Evolutionary conservation across 495 filamentous ascomycete genomes (phyloP).

Genomic region (Penicillium silybi): DNA sequence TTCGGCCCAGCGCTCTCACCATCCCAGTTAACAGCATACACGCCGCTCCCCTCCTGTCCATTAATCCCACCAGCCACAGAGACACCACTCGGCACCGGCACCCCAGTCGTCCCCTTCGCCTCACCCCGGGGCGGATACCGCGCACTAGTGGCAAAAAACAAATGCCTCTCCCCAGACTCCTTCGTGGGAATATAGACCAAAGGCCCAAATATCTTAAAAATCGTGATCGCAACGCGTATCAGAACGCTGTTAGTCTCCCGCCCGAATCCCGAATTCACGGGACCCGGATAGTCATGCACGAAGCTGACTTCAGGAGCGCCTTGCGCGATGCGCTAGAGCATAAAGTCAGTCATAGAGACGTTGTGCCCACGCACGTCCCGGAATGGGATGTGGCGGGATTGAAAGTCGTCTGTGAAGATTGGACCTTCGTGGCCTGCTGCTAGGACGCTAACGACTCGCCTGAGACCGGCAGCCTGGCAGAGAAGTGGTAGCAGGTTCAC

Average conservation of each 20-base stretch:
- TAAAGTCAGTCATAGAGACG: constrained; percentile 48
- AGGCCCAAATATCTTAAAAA: constrained; percentile 22
- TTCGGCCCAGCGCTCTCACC: constrained; percentile 33
- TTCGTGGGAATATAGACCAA: constrained; percentile 26
- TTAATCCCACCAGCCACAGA: constrained; percentile 34
- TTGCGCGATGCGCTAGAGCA: constrained; percentile 44
- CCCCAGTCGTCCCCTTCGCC: constrained; percentile 20
- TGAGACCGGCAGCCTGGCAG: constrained; percentile 34
- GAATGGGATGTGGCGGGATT: constrained; percentile 16
- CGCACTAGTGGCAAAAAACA: constrained; percentile 51
- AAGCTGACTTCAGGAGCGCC: constrained; percentile 9
- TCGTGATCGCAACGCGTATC: not conserved
- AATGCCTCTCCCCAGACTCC: constrained; percentile 53
- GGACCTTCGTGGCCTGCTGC: constrained; percentile 50
- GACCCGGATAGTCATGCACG: constrained; percentile 1
- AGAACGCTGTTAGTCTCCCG: constrained; percentile 5
- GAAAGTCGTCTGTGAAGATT: constrained; percentile 47
- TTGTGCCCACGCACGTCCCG: constrained; percentile 26
- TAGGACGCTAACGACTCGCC: constrained; percentile 57
- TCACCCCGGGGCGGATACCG: constrained; percentile 36
- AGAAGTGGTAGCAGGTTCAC: constrained; percentile 61
- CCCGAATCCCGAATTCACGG: not conserved
- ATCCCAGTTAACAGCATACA: constrained; percentile 46
- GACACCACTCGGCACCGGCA: constrained; percentile 25
- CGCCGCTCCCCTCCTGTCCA: constrained; percentile 46